Evolutionary conservation across 2,329 filamentous ascomycete genomes (phyloP).

Genomic region (Neoascochyta sp.): DNA sequence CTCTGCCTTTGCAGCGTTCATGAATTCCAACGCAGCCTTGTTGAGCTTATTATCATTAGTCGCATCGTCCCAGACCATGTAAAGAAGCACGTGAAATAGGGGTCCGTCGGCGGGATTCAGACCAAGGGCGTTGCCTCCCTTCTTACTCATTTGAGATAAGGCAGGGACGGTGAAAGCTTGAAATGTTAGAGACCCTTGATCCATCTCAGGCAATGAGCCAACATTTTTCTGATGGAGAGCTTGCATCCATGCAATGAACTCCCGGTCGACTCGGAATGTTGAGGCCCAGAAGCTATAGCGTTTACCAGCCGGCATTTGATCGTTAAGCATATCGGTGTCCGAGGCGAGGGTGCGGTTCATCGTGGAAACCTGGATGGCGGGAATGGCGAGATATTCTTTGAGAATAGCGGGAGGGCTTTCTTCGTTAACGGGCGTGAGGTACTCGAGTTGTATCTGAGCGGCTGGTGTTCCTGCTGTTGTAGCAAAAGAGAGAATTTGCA

Average conservation of each 20-base stretch:
- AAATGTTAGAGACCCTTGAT: conserved; percentile 11
- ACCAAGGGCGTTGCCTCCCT: conserved; percentile 21
- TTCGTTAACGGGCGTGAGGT: conserved; percentile 19
- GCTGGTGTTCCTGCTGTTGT: conserved; percentile 10
- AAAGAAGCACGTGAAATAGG: conserved; percentile 12
- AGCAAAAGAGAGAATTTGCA: conserved; percentile 24
- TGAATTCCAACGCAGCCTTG: conserved; percentile 9
- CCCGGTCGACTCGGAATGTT: conserved; percentile 19
- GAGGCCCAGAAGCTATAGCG: conserved; percentile 23
- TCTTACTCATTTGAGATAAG: conserved; percentile 13
- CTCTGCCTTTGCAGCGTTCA: conserved; percentile 9
- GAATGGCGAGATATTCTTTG: conserved; percentile 9
- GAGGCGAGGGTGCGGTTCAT: conserved; percentile 6
- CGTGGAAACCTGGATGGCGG: conserved; percentile 9
- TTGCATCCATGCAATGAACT: conserved; percentile 16
- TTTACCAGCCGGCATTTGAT: conserved; percentile 30
- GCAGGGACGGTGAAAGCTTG: conserved; percentile 11
- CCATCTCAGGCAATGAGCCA: conserved; percentile 7
- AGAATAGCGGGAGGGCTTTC: conserved; percentile 11
- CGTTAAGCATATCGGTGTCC: conserved; percentile 36
- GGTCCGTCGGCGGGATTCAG: conserved; percentile 15
- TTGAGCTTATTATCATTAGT: conserved; percentile 15
- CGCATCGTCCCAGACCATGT: conserved; percentile 17
- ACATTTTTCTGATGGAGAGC: conserved; percentile 14
- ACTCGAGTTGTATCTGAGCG: conserved; percentile 18